These are phyloP conservation scores for Neofusicoccum cordaticola DNA, from an alignment of 2,329 filamentous ascomycete species.

Conservation along the genomic window DNA sequence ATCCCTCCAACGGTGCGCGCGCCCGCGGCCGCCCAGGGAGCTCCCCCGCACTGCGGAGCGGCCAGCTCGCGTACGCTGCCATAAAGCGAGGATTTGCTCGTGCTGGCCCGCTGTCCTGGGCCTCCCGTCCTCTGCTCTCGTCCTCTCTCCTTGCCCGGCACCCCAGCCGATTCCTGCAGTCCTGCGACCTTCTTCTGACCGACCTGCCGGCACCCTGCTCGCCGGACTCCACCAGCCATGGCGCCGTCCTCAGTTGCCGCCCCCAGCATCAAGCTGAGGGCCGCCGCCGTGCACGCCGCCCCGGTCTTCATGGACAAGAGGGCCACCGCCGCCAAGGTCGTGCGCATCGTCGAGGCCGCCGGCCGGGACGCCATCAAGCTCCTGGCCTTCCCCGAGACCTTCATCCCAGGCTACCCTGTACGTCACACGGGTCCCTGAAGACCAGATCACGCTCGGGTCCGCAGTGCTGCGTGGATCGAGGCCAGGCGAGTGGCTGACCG, in stretches of 20 bases:
- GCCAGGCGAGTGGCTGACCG: background rate
- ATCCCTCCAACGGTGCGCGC: background rate
- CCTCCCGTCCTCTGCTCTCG: background rate
- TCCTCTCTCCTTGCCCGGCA: background rate
- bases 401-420: conserved; percentile 37
- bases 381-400: conserved; percentile 37
- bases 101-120: background rate
- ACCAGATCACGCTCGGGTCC: background rate
- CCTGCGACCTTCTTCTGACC: background rate
- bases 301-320: conserved; percentile 39
- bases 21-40: background rate
- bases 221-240: background rate
- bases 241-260: background rate
- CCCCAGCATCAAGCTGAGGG: conserved; percentile 28
- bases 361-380: conserved; percentile 30
- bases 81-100: background rate
- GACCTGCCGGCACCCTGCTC: background rate
- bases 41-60: background rate
- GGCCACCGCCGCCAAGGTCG: conserved; percentile 33
- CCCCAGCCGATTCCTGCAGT: background rate
- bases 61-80: background rate
- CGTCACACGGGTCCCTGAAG: conserved; percentile 17
- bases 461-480: background rate
- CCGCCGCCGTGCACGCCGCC: conserved; percentile 36
- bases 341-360: conserved; percentile 34